Evolutionary conservation across 148 eudicot genomes (phyloP).

Genomic region (Rhododendron simsii): DNA sequence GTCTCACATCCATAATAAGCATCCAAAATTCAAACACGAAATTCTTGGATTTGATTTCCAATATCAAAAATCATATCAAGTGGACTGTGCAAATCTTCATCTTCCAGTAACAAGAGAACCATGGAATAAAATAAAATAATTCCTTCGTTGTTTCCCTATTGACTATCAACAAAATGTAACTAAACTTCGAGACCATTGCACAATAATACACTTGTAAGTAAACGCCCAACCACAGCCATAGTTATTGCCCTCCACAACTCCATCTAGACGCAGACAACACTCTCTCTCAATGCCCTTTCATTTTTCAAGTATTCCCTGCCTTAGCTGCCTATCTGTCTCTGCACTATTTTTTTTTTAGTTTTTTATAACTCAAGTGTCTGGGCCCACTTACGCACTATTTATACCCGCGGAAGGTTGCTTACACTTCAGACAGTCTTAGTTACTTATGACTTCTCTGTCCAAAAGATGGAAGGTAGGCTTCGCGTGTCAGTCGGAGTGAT

Average conservation of each 20-base stretch:
- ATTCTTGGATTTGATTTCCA: not conserved
- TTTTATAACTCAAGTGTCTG: not conserved
- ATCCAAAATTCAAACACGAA: not conserved
- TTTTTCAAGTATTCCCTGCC: constrained; percentile 3
- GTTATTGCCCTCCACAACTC: not conserved
- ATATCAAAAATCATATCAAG: not conserved
- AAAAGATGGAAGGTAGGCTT: constrained; percentile 46
- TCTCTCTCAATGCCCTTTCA: not conserved
- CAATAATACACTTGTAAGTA: not conserved
- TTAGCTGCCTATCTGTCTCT: not conserved
- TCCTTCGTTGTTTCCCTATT: not conserved
- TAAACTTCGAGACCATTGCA: not conserved
- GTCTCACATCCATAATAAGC: not conserved
- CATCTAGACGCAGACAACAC: not conserved
- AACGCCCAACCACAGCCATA: not conserved
- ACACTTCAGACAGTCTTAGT: constrained; percentile 2
- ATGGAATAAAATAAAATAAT: not conserved
- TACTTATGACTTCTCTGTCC: not conserved
- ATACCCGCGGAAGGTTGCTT: not conserved
- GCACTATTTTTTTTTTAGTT: not conserved
- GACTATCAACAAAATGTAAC: not conserved
- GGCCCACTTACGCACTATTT: not conserved
- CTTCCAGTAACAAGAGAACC: not conserved
- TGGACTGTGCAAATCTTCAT: not conserved
- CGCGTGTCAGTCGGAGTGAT: constrained; percentile 53